phyloP scores from a whole-genome alignment of 768 basidiomycete genomes.

The Hygrocybe coccinea region DNA sequence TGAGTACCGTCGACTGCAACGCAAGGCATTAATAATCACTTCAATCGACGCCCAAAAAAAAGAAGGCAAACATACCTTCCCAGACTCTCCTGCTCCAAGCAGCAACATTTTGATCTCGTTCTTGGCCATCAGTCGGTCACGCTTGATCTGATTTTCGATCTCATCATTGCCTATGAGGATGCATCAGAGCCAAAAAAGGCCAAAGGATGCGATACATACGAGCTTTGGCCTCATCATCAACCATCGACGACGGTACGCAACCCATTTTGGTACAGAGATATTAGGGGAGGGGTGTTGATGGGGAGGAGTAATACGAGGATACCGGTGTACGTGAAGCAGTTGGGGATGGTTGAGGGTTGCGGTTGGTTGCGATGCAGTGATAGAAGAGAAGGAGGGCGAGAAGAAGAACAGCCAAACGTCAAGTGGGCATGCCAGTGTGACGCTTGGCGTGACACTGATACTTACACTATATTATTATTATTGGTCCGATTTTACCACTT shows the following conservation, averaged over 20 bases:
- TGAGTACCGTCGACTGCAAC: conserved; percentile 42
- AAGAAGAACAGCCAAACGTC: no score
- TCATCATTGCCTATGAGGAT: conserved; percentile 70
- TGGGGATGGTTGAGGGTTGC: background rate
- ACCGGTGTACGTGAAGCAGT: background rate
- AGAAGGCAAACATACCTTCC: conserved; percentile 57
- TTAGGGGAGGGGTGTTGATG: background rate
- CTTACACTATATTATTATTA: no score
- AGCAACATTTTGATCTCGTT: conserved; percentile 96
- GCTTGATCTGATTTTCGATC: conserved; percentile 89
- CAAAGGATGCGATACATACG: conserved; percentile 45
- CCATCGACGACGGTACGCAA: conserved; percentile 63
- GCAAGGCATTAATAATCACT: background rate
- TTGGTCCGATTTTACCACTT: no score
- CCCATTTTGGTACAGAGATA: conserved; percentile 40
- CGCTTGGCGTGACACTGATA: no score
- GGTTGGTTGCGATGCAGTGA: background rate
- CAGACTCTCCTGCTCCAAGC: conserved; percentile 94
- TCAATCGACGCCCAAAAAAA: background rate
- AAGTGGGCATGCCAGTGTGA: no score
- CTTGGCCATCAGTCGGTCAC: conserved; percentile 82
- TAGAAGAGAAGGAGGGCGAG: no score
- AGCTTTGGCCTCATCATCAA: conserved; percentile 79
- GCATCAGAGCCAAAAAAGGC: conserved; percentile 1
- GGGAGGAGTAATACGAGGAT: background rate